A percentile compares a stretch with the other conserved stretches of the same genome.
Conservation (phyloP, 1,139 yeast genomes). For the Taiozyma onychis region DNA sequence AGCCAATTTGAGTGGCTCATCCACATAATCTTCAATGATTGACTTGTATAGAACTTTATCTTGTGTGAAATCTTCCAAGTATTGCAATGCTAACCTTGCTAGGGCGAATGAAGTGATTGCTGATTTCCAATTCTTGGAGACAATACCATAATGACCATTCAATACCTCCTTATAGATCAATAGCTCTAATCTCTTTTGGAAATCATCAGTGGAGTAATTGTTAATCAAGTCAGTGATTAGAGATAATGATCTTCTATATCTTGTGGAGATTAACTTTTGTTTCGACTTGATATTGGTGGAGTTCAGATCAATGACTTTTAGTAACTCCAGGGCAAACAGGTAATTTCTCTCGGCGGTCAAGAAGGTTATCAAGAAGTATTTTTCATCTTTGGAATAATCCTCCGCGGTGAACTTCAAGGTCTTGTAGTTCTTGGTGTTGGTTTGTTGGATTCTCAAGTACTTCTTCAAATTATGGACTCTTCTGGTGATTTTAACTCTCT, state of each 20-base stretch:
- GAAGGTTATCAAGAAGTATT: conserved; percentile 45
- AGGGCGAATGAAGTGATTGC: conserved; percentile 51
- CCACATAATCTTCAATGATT: conserved; percentile 53
- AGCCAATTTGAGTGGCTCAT: conserved; percentile 62
- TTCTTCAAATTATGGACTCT: conserved; percentile 52
- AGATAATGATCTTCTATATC: conserved; percentile 58
- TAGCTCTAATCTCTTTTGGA: conserved; percentile 45
- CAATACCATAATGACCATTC: conserved; percentile 54
- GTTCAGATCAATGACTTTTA: conserved; percentile 50
- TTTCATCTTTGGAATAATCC: conserved; percentile 41
- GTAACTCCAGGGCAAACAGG: conserved; percentile 62
- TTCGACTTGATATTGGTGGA: conserved; percentile 35
- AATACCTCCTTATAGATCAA: conserved; percentile 54
- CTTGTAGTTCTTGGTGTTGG: conserved; percentile 50
- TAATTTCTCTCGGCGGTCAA: conserved; percentile 63
- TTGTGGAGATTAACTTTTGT: conserved; percentile 52
- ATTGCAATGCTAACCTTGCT: conserved; percentile 58
- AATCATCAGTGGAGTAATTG: conserved; percentile 26
- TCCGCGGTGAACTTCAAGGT: conserved; percentile 40
- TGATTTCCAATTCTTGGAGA: conserved; percentile 51
- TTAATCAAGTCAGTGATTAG: conserved; percentile 39
- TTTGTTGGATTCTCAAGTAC: conserved; percentile 48
- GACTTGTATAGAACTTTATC: conserved; percentile 47
- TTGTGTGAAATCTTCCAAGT: conserved; percentile 32
- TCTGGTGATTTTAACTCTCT: conserved; percentile 40